A percentile compares a stretch with the other conserved stretches of the same genome.
Conservation (phyloP, 345 rosid genomes). For the Camelina laxa region DNA sequence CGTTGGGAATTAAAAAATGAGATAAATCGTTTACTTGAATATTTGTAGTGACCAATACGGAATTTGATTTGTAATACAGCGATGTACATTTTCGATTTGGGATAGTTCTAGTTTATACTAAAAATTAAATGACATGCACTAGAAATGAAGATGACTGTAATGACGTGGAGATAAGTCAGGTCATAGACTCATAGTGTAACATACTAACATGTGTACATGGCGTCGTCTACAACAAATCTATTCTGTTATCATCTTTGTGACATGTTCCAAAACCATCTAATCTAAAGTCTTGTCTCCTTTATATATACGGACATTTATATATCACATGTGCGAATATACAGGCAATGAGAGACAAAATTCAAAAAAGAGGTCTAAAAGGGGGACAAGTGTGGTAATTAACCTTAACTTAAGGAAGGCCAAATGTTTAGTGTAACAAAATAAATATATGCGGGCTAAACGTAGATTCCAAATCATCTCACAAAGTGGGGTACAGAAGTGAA, state of each 20-base stretch:
- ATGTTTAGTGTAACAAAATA: constrained; percentile 29
- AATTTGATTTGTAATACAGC: neutral
- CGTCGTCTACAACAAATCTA: constrained; percentile 23
- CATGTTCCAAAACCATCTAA: constrained; percentile 27
- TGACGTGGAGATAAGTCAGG: constrained; percentile 40
- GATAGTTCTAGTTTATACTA: neutral
- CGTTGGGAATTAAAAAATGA: neutral
- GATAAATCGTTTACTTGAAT: neutral
- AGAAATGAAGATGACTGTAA: constrained; percentile 1
- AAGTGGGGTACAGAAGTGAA: constrained; percentile 45
- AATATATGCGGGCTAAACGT: constrained; percentile 17
- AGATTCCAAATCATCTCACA: constrained; percentile 24
- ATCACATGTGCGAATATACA: constrained; percentile 20
- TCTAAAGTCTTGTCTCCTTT: constrained; percentile 36
- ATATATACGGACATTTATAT: constrained; percentile 6
- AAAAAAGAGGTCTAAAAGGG: neutral
- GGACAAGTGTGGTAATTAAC: constrained; percentile 16
- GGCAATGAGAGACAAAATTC: neutral
- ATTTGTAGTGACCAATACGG: neutral
- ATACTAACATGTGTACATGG: constrained; percentile 40
- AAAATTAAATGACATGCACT: neutral
- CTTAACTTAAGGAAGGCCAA: constrained; percentile 26
- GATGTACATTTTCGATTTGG: neutral
- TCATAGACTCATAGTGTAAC: constrained; percentile 37
- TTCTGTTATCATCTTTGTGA: constrained; percentile 35